These are phyloP conservation scores for Spinacia oleracea DNA, from an alignment of 179 eudicot species.

Conservation along the genomic window DNA sequence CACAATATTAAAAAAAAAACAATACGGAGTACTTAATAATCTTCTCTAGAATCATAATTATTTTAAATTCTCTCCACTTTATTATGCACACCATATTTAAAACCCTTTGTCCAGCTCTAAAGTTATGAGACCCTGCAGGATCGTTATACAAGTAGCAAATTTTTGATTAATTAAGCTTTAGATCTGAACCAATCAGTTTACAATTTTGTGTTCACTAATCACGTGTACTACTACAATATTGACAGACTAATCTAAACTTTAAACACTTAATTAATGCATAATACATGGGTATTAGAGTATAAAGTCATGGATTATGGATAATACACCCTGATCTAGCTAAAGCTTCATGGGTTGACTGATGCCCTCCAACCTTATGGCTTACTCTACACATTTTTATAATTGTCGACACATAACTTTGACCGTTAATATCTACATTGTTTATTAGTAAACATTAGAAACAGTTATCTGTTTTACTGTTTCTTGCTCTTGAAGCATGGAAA, in stretches of 20 bases:
- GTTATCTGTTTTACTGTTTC: neutral
- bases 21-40: too few species aligned
- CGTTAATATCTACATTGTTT: too few species aligned
- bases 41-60: too few species aligned
- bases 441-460: too few species aligned
- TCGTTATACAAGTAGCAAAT: constrained; percentile 5
- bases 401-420: too few species aligned
- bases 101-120: constrained; percentile 17
- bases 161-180: neutral
- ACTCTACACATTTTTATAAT: neutral
- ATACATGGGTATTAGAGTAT: neutral
- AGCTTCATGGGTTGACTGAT: neutral
- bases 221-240: neutral
- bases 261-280: neutral
- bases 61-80: neutral
- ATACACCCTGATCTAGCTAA: neutral
- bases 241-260: neutral
- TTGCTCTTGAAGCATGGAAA: constrained; percentile 4
- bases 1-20: too few species aligned
- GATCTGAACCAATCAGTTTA: constrained; percentile 4
- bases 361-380: neutral
- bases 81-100: neutral
- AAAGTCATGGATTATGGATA: neutral
- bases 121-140: constrained; percentile 3
- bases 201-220: neutral